A percentile compares a stretch with the other conserved stretches of the same genome.
Conservation (phyloP, 345 rosid species). For the Aurinia saxatilis region DNA sequence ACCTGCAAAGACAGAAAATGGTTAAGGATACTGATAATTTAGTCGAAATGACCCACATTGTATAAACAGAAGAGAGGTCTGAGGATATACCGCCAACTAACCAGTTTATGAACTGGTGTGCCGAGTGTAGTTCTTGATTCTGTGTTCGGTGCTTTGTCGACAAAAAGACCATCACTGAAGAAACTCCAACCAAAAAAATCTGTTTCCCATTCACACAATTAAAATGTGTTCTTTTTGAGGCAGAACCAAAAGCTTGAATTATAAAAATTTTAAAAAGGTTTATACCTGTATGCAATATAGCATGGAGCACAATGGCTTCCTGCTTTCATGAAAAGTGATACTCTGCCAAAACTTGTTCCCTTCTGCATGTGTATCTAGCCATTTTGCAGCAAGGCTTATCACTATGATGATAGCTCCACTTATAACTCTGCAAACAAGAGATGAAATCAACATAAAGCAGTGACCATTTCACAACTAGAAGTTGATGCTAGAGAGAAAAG, state of each 20-base stretch:
- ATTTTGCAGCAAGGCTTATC: constrained; percentile 66
- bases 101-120: constrained; percentile 88
- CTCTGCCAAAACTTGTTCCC: constrained; percentile 67
- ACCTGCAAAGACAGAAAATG: constrained; percentile 40
- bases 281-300: constrained; percentile 71
- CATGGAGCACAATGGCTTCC: constrained; percentile 40
- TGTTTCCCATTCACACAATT: constrained; percentile 28
- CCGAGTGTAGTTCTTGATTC: constrained; percentile 68
- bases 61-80: neutral
- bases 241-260: neutral
- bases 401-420: constrained; percentile 68
- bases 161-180: constrained; percentile 70
- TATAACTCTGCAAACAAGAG: constrained; percentile 43
- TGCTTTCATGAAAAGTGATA: constrained; percentile 45
- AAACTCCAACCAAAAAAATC: constrained; percentile 70
- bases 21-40: neutral
- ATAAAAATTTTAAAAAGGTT: neutral
- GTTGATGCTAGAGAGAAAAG: constrained; percentile 4
- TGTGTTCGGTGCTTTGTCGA: constrained; percentile 82
- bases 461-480: constrained; percentile 15
- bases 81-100: constrained; percentile 55
- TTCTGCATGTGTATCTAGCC: constrained; percentile 58
- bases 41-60: neutral
- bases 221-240: neutral
- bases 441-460: constrained; percentile 9